Percentiles rank a stretch among this genome's conserved stretches.
phyloP scores from a whole-genome alignment of 768 basidiomycete species.

The Rhodocollybia butyracea region DNA sequence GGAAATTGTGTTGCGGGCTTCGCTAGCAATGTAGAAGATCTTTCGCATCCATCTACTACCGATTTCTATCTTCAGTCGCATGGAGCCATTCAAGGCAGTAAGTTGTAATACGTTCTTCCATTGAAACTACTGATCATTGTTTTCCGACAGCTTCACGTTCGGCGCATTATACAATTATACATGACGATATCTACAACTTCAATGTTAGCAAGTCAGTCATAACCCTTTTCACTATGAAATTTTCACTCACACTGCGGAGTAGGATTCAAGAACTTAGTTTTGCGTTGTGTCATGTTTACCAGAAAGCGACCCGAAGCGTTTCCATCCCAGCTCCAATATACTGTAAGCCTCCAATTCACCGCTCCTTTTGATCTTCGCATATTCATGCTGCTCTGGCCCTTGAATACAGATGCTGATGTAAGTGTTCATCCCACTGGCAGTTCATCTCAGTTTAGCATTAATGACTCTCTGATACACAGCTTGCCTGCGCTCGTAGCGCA shows the following conservation, averaged over 20 bases:
- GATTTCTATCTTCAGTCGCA: slow-evolving; percentile 62
- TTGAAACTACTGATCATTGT: neutral
- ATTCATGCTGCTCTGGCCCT: neutral
- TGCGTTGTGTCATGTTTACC: slow-evolving; percentile 49
- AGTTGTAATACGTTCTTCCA: slow-evolving; percentile 28
- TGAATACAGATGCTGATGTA: slow-evolving; percentile 11
- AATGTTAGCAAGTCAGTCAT: neutral
- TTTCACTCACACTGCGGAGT: neutral
- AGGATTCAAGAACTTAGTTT: slow-evolving; percentile 43
- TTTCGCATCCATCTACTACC: slow-evolving; percentile 41
- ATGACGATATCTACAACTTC: slow-evolving; percentile 32
- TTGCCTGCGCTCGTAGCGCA: neutral
- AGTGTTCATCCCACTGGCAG: neutral
- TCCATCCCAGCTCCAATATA: slow-evolving; percentile 62
- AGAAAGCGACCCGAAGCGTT: slow-evolving; percentile 52
- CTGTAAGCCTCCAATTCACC: slow-evolving; percentile 40
- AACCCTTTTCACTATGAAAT: neutral
- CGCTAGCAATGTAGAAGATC: slow-evolving; percentile 34
- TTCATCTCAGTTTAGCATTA: neutral
- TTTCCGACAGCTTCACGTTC: slow-evolving; percentile 30
- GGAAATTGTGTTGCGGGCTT: slow-evolving; percentile 54
- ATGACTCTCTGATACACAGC: neutral
- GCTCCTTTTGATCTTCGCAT: neutral
- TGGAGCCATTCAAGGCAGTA: slow-evolving; percentile 43
- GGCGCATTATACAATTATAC: slow-evolving; percentile 46